Percentiles rank a stretch among this genome's conserved stretches.
Conservation (phyloP, 176 grass and related monocot genomes). For the Elymus sibiricus region DNA sequence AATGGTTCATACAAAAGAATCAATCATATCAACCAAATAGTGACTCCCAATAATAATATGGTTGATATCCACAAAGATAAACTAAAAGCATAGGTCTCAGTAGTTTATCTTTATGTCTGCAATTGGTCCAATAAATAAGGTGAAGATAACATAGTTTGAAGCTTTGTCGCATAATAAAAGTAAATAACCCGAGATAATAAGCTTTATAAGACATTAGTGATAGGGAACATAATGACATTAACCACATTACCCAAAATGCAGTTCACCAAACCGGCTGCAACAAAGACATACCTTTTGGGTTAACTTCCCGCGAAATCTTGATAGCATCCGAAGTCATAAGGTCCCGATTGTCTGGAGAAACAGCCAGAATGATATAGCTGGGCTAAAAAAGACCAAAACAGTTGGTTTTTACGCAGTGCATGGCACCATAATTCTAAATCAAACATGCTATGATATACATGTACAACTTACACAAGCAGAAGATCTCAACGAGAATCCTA, state of each 20-base stretch:
- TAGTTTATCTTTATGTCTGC: neutral
- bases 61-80: neutral
- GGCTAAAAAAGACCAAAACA: conserved; percentile 47
- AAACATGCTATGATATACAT: neutral
- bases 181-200: neutral
- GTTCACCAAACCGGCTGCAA: neutral
- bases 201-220: neutral
- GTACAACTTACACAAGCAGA: too few species aligned
- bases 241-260: neutral
- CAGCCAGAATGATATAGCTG: conserved; percentile 70
- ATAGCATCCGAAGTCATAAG: conserved; percentile 96
- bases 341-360: conserved; percentile 94
- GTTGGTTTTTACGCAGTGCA: neutral
- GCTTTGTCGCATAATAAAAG: neutral
- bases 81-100: neutral
- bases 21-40: neutral
- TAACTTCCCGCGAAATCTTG: conserved; percentile 90
- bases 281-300: conserved; percentile 71
- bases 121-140: neutral
- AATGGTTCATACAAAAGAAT: too few species aligned
- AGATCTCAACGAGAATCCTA: too few species aligned
- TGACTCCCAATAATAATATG: neutral
- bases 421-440: neutral
- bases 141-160: neutral
- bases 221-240: neutral